A percentile compares a stretch with the other conserved stretches of the same genome.
Evolutionary conservation across 1,284 basidiomycete species (phyloP).

Genomic region (Boletus smithii): DNA sequence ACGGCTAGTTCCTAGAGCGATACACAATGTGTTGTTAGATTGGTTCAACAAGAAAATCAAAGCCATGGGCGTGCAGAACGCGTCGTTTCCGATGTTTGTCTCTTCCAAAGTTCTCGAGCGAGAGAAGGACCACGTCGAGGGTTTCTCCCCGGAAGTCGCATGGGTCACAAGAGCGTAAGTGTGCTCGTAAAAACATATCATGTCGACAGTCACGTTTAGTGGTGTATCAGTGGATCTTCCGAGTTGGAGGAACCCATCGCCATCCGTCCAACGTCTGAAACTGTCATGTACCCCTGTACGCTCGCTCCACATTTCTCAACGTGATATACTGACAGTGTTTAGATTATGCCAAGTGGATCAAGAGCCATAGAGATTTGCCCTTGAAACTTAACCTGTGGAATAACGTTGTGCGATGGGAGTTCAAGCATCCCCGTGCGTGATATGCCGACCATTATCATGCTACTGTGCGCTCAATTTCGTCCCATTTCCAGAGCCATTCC

Average conservation of each 20-base stretch:
- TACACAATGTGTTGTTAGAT: constrained; percentile 41
- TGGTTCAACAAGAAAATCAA: constrained; percentile 95
- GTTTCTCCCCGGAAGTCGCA: constrained; percentile 99
- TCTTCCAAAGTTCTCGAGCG: constrained; percentile 90
- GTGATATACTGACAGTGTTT: constrained; percentile 5
- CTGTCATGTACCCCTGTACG: constrained; percentile 95
- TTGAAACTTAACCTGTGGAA: constrained; percentile 99
- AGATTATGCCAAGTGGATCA: constrained; percentile 98
- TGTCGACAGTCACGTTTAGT: neutral
- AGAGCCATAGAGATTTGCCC: constrained; percentile 94
- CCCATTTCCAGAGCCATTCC: constrained; percentile 80
- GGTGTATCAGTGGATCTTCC: constrained; percentile 67
- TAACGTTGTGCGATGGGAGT: constrained; percentile 98
- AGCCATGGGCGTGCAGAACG: constrained; percentile 93
- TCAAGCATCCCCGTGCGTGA: constrained; percentile 93
- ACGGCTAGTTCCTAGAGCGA: constrained; percentile 14
- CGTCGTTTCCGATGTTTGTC: constrained; percentile 99
- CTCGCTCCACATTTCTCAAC: constrained; percentile 4
- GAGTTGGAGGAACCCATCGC: constrained; percentile 97
- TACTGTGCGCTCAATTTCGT: neutral
- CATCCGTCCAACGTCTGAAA: constrained; percentile 97
- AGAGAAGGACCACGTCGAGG: constrained; percentile 99
- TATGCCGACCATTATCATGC: neutral
- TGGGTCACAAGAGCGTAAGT: constrained; percentile 97
- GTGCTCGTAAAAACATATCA: neutral